phyloP scores from a whole-genome alignment of 108 stramenopile genomes.

The Hondaea fermentalgiana region DNA sequence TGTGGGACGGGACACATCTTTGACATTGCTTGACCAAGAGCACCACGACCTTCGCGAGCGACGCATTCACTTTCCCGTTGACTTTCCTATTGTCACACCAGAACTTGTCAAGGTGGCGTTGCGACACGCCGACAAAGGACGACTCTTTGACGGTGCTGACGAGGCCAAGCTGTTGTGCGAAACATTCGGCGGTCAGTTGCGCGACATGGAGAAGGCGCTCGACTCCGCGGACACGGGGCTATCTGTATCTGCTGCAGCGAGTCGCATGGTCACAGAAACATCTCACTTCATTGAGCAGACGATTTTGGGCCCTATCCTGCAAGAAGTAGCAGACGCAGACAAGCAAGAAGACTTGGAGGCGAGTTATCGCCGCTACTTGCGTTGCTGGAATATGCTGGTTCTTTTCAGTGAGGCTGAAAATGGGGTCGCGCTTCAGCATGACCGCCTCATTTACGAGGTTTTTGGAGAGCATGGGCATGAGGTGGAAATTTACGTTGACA shows the following conservation, averaged over 20 bases:
- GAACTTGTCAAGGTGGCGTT: neutral
- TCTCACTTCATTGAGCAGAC: neutral
- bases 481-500: neutral
- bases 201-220: constrained; percentile 15
- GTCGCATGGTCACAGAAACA: constrained; percentile 9
- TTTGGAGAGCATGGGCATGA: neutral
- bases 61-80: neutral
- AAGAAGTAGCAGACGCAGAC: neutral
- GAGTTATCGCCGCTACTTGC: neutral
- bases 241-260: neutral
- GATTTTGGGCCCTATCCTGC: neutral
- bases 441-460: neutral
- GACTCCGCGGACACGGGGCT: neutral
- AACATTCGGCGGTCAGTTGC: neutral
- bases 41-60: neutral
- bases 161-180: neutral
- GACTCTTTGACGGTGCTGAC: neutral
- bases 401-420: neutral
- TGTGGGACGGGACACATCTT: neutral
- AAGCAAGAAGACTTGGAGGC: neutral
- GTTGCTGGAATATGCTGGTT: neutral
- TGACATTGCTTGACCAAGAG: neutral
- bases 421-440: neutral
- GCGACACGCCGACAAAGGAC: neutral
- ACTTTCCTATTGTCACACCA: neutral